Percentiles rank a stretch among this genome's conserved stretches.
Evolutionary conservation across 2,329 filamentous ascomycete genomes (phyloP).

Genomic region (Botryosphaeria agaves): DNA sequence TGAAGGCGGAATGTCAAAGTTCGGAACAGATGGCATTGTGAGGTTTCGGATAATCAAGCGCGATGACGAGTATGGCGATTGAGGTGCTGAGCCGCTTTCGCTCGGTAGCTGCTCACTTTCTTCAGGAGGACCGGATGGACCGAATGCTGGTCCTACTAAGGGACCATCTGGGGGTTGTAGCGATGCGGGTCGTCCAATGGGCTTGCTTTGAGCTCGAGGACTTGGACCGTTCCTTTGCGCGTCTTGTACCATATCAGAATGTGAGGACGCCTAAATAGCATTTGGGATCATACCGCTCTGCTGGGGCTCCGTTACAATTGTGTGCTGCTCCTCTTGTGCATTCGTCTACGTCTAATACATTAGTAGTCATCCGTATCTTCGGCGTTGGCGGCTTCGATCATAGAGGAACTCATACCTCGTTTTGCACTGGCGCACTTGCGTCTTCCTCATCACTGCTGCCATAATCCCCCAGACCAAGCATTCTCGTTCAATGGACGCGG

Average conservation of each 20-base stretch:
- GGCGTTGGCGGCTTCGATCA: not conserved
- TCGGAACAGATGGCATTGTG: conserved; percentile 52
- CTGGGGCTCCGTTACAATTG: not conserved
- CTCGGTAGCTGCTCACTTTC: too few species aligned
- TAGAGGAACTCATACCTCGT: conserved; percentile 1
- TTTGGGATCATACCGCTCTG: not conserved
- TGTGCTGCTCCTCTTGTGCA: not conserved
- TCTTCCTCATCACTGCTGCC: conserved; percentile 6
- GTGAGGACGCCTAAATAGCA: not conserved
- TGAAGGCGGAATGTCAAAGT: conserved; percentile 58
- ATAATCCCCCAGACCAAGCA: conserved; percentile 4
- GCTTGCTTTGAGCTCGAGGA: not conserved
- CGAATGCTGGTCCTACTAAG: conserved; percentile 3
- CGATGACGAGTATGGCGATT: conserved; percentile 50
- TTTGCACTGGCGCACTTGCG: not conserved
- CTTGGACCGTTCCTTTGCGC: too few species aligned
- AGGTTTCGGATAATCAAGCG: conserved; percentile 51
- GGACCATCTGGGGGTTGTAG: not conserved
- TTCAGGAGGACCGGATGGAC: conserved; percentile 1
- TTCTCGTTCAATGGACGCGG: not conserved
- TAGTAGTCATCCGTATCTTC: conserved; percentile 7
- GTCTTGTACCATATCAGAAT: not conserved
- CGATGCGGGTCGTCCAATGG: not conserved
- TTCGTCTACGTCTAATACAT: conserved; percentile 1
- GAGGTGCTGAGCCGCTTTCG: conserved; percentile 11